These are phyloP conservation scores for Cytospora paraplurivora DNA, from an alignment of 2,329 filamentous ascomycete species.

Conservation along the genomic window DNA sequence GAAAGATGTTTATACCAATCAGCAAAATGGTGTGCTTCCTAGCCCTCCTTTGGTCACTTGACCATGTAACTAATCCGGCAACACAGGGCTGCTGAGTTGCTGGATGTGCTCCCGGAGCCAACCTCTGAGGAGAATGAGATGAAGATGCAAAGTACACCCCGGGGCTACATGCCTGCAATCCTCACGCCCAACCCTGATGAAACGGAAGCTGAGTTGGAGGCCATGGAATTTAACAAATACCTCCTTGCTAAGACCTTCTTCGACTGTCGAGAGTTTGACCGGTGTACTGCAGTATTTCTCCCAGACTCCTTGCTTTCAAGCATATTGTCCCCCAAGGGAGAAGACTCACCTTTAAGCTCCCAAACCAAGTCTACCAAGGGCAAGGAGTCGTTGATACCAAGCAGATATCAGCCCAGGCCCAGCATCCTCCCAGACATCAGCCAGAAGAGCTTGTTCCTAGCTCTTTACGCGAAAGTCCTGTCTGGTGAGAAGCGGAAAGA, in stretches of 20 bases:
- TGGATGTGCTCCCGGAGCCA: constrained; percentile 74
- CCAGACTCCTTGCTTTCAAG: constrained; percentile 76
- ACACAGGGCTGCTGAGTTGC: constrained; percentile 85
- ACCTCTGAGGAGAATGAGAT: constrained; percentile 49
- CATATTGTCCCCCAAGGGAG: constrained; percentile 55
- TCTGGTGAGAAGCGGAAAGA: constrained; percentile 95
- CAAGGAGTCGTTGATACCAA: constrained; percentile 49
- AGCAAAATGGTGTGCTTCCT: constrained; percentile 78
- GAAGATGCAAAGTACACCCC: constrained; percentile 52
- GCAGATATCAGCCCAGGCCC: constrained; percentile 19
- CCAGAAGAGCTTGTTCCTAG: constrained; percentile 89
- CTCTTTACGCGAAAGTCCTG: constrained; percentile 88
- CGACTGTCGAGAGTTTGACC: constrained; percentile 92
- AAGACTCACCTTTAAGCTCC: constrained; percentile 42
- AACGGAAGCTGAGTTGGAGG: constrained; percentile 74
- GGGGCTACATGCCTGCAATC: constrained; percentile 47
- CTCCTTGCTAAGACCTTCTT: constrained; percentile 92
- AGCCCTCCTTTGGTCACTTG: too few species aligned
- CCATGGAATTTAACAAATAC: constrained; percentile 78
- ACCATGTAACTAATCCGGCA: constrained; percentile 2
- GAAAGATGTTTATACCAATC: constrained; percentile 95
- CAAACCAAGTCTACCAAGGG: constrained; percentile 69
- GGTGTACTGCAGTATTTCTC: constrained; percentile 86
- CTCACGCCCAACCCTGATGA: constrained; percentile 64
- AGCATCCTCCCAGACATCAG: constrained; percentile 63